phyloP scores from a whole-genome alignment of 352 stramenopile species.

The Phytophthora foliorum region DNA sequence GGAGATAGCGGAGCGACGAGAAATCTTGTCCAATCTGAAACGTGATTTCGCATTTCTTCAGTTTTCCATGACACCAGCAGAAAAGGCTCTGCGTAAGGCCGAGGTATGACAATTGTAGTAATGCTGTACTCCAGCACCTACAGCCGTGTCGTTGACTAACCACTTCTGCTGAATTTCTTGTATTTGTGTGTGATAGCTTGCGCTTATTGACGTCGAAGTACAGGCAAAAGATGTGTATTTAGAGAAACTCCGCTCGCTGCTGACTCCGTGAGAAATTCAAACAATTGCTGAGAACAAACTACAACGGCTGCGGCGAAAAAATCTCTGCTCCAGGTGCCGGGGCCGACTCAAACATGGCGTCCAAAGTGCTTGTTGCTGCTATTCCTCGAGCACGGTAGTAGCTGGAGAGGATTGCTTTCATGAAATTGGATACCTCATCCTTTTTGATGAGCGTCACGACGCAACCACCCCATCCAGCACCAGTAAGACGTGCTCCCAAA shows the following conservation, averaged over 20 bases:
- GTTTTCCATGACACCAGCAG: slow-evolving; percentile 52
- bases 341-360: slow-evolving; percentile 48
- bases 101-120: slow-evolving; percentile 53
- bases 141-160: background rate
- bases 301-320: slow-evolving; percentile 18
- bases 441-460: slow-evolving; percentile 67
- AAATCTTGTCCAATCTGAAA: slow-evolving; percentile 42
- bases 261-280: slow-evolving; percentile 30
- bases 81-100: slow-evolving; percentile 58
- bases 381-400: slow-evolving; percentile 47
- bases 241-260: slow-evolving; percentile 55
- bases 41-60: slow-evolving; percentile 61
- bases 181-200: slow-evolving; percentile 43
- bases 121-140: background rate
- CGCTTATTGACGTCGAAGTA: slow-evolving; percentile 76
- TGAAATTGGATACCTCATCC: slow-evolving; percentile 45
- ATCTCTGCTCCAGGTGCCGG: slow-evolving; percentile 44
- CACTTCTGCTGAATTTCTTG: background rate
- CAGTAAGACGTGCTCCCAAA: slow-evolving; percentile 77
- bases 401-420: slow-evolving; percentile 36
- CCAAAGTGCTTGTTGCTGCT: slow-evolving; percentile 11
- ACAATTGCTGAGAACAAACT: background rate
- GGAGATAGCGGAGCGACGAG: slow-evolving; percentile 59
- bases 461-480: slow-evolving; percentile 89
- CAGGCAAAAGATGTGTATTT: slow-evolving; percentile 77